Percentiles rank a stretch among this genome's conserved stretches.
These are phyloP conservation scores for Candida arabinofermentans DNA, from an alignment of 805 yeast genomes.

Conservation along the genomic window DNA sequence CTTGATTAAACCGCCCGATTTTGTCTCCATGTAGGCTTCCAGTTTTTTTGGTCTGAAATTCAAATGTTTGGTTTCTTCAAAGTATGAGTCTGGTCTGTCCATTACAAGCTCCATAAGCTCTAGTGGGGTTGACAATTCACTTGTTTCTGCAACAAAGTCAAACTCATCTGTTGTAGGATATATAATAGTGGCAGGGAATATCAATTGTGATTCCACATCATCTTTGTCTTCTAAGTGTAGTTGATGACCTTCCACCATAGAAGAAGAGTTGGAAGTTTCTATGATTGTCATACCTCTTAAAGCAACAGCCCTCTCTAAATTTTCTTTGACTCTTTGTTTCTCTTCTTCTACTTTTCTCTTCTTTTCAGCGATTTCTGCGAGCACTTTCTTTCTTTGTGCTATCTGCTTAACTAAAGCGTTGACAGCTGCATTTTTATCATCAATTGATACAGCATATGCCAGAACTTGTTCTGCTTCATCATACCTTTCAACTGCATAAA, in stretches of 20 bases:
- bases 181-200: conserved; percentile 75
- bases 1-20: conserved; percentile 78
- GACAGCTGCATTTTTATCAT: conserved; percentile 55
- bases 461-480: conserved; percentile 71
- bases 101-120: conserved; percentile 60
- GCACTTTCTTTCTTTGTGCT: conserved; percentile 22
- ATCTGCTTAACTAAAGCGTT: conserved; percentile 41
- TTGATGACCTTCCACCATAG: conserved; percentile 47
- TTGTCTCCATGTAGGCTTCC: conserved; percentile 79
- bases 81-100: conserved; percentile 68
- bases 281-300: conserved; percentile 53
- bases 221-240: conserved; percentile 57
- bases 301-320: conserved; percentile 55
- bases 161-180: conserved; percentile 84
- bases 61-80: conserved; percentile 54
- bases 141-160: conserved; percentile 71
- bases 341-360: conserved; percentile 35
- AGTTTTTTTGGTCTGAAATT: conserved; percentile 57
- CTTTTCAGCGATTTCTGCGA: conserved; percentile 26
- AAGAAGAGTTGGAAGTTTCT: conserved; percentile 51
- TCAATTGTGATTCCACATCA: conserved; percentile 72
- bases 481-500: conserved; percentile 56
- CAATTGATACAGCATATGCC: conserved; percentile 61
- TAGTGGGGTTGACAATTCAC: conserved; percentile 65
- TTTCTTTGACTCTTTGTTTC: conserved; percentile 37